Evolutionary conservation across 164 flowering plant species (phyloP), one percentile per base, ranked within the genome.

Genomic region (Umbilicus rupestris): DNA sequence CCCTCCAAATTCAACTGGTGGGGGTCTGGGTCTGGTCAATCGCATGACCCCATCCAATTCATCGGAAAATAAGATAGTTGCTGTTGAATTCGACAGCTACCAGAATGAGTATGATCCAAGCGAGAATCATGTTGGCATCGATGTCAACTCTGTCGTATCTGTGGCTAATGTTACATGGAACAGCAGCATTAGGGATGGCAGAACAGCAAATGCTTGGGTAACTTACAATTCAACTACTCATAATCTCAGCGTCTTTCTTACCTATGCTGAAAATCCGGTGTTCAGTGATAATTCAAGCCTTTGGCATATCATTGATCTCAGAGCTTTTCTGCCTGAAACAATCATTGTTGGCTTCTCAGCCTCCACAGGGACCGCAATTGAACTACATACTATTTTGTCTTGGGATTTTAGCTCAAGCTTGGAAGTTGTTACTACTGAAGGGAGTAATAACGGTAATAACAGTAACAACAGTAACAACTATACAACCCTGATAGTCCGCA

Each of bases 281-380:
- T 71, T 65, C 6, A 20, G 22, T 14, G 74, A 71, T 10, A 78
- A 71, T 64, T 78, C 78, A 22, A 77, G 64, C 62, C 75, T 84
- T 60, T 74, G 39, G 9, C 64, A 72, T 69, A 30, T 64, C 6
- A 69, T 84, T 66, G 84, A 86, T 71, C 70, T 84, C 74, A 77
- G 76, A 66, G 64, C 71, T 0, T 20, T 74, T 39, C 39, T 86
- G 66, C 87, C 88, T 0, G 85, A 82, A 47, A 9, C 33, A 69
- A 73, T 84, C 26, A 70, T 65, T n/a, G 67, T 86, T 47, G 87
- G 90, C 9, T 86, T 86, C 73, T 85, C 91, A 2, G 93, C 91
- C 5, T 73, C 93, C 5, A 87, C 93, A 7, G 89, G 93, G 0
- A 0, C n/a, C 0, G 68, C 5, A 50, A 60, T 70, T 20, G 87